Evolutionary conservation across 179 eudicot species (phyloP).

Genomic region (Nepenthes alata): DNA sequence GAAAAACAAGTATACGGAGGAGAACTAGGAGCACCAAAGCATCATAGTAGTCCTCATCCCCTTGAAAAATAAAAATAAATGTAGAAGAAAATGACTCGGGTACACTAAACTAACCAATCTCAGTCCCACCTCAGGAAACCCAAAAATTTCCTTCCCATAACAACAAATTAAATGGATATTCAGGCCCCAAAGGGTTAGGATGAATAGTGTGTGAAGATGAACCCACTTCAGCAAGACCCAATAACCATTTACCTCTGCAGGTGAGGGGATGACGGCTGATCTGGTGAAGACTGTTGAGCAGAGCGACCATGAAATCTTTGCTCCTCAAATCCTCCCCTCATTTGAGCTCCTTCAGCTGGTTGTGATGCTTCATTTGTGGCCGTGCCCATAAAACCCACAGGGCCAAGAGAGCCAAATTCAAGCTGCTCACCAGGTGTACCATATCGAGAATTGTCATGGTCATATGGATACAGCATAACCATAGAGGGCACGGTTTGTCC

Average conservation of each 20-base stretch:
- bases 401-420: conserved; percentile 69
- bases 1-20: too few species aligned
- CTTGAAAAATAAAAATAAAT: too few species aligned
- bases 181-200: too few species aligned
- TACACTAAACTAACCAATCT: too few species aligned
- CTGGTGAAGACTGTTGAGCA: conserved; percentile 46
- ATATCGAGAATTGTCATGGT: conserved; percentile 26
- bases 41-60: too few species aligned
- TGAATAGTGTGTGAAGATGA: too few species aligned
- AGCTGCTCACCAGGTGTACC: conserved; percentile 46
- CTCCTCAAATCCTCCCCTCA: conserved; percentile 37
- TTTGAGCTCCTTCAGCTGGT: conserved; percentile 29
- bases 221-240: neutral
- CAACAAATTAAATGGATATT: too few species aligned
- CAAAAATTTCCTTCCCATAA: too few species aligned
- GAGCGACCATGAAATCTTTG: conserved; percentile 43
- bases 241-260: neutral
- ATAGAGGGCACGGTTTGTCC: conserved; percentile 42
- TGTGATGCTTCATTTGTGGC: conserved; percentile 36
- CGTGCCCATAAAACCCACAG: conserved; percentile 28
- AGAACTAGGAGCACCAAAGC: too few species aligned
- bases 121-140: too few species aligned
- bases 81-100: too few species aligned
- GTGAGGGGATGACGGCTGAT: conserved; percentile 68
- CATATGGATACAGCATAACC: conserved; percentile 65